A percentile compares a stretch with the other conserved stretches of the same genome.
These are phyloP conservation scores for Pulveroboletus sp. DNA, from an alignment of 768 basidiomycete species.

Conservation along the genomic window DNA sequence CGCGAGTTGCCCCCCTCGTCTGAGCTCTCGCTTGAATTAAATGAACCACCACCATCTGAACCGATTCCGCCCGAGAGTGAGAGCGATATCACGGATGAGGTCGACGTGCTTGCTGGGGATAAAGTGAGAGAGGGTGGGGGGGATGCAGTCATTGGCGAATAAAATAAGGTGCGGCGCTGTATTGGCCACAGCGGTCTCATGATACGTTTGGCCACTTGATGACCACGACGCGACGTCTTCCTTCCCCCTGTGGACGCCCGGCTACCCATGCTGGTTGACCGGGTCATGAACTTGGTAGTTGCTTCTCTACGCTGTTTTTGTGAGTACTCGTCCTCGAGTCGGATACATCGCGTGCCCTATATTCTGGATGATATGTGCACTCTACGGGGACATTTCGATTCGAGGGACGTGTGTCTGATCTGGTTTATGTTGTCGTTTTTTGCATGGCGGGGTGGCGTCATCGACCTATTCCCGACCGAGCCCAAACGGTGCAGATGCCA, in stretches of 20 bases:
- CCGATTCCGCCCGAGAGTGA: slow-evolving; percentile 31
- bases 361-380: too few species aligned
- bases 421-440: too few species aligned
- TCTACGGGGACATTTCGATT: too few species aligned
- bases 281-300: neutral
- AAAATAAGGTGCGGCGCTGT: slow-evolving; percentile 14
- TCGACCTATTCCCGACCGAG: neutral
- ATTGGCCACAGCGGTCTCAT: slow-evolving; percentile 1
- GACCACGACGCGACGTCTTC: neutral
- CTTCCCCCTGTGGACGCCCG: neutral
- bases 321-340: too few species aligned
- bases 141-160: slow-evolving; percentile 9
- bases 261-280: too few species aligned
- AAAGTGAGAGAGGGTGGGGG: slow-evolving; percentile 14
- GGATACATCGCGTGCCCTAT: too few species aligned
- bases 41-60: slow-evolving; percentile 29
- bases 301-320: too few species aligned
- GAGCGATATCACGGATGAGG: slow-evolving; percentile 34
- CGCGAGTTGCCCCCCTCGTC: neutral
- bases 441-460: too few species aligned
- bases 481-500: too few species aligned
- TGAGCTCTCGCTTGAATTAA: slow-evolving; percentile 22
- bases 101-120: slow-evolving; percentile 16
- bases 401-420: too few species aligned
- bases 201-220: slow-evolving; percentile 1